Evolutionary conservation across 2,329 filamentous ascomycete genomes (phyloP).

Genomic region (Ophiosphaerella herpotricha): DNA sequence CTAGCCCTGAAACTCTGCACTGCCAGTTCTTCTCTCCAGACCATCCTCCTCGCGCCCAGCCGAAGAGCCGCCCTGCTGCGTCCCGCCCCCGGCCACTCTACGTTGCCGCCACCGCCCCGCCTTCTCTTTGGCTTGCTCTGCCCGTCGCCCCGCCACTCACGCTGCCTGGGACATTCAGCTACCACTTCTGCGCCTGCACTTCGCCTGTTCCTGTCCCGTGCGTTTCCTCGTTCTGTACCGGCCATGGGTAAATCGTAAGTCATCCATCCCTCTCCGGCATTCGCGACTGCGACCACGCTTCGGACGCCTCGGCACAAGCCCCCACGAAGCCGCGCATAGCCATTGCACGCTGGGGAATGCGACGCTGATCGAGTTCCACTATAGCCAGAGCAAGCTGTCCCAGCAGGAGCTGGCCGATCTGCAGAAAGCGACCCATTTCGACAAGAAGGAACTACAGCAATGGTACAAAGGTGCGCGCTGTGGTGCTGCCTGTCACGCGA

Average conservation of each 20-base stretch:
- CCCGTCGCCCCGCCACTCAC: background rate
- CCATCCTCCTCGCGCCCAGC: background rate
- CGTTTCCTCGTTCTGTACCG: background rate
- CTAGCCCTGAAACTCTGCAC: slow-evolving; percentile 3
- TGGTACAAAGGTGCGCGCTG: slow-evolving; percentile 90
- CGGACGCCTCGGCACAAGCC: no score
- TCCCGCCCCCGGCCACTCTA: background rate
- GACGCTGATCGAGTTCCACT: slow-evolving; percentile 40
- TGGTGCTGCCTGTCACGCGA: background rate
- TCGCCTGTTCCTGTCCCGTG: no score
- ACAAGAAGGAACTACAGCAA: slow-evolving; percentile 99
- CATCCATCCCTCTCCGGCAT: slow-evolving; percentile 12
- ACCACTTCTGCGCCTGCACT: background rate
- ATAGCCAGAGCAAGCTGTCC: slow-evolving; percentile 96
- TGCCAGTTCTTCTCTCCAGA: background rate
- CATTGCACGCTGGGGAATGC: slow-evolving; percentile 33
- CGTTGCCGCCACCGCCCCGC: background rate
- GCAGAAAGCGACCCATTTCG: slow-evolving; percentile 96
- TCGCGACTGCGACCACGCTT: slow-evolving; percentile 16
- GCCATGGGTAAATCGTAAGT: slow-evolving; percentile 52
- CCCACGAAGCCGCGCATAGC: slow-evolving; percentile 10
- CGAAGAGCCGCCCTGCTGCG: background rate
- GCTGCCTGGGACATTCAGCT: background rate
- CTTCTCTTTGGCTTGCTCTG: background rate
- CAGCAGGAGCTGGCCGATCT: slow-evolving; percentile 94